These are phyloP conservation scores for Aureobasidium uvarum DNA, from an alignment of 2,329 filamentous ascomycete species.

Conservation along the genomic window DNA sequence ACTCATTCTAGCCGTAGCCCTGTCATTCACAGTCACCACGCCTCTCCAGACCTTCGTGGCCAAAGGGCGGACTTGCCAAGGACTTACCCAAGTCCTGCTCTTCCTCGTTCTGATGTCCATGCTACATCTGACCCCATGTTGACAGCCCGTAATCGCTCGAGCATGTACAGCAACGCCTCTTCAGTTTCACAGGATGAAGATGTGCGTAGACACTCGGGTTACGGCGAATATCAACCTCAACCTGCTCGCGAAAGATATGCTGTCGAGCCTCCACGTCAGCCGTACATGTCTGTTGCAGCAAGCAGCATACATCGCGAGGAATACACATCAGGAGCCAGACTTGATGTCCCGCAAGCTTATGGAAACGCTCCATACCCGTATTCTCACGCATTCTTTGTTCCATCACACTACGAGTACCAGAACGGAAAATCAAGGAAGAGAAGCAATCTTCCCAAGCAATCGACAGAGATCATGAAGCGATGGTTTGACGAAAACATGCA, in stretches of 20 bases:
- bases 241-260: conserved; percentile 16
- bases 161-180: conserved; percentile 25
- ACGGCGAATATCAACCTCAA: conserved; percentile 16
- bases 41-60: conserved; percentile 13
- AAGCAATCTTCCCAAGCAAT: conserved; percentile 42
- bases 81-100: conserved; percentile 12
- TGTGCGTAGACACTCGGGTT: conserved; percentile 20
- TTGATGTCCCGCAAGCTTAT: conserved; percentile 24
- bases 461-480: conserved; percentile 43
- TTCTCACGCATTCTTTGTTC: conserved; percentile 26
- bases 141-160: conserved; percentile 17
- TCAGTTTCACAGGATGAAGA: conserved; percentile 22
- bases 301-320: conserved; percentile 13
- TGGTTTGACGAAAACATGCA: conserved; percentile 43
- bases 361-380: conserved; percentile 25
- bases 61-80: conserved; percentile 18
- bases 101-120: conserved; percentile 7
- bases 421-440: conserved; percentile 40
- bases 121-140: conserved; percentile 16
- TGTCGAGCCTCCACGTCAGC: conserved; percentile 15
- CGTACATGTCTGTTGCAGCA: conserved; percentile 7
- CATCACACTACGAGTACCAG: conserved; percentile 38
- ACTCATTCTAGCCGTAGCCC: conserved; percentile 18
- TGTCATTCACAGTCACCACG: conserved; percentile 18
- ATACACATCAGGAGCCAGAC: conserved; percentile 13